Conservation (phyloP, 2,329 filamentous ascomycete species). For the Paracorniculantispora psalliotae region DNA sequence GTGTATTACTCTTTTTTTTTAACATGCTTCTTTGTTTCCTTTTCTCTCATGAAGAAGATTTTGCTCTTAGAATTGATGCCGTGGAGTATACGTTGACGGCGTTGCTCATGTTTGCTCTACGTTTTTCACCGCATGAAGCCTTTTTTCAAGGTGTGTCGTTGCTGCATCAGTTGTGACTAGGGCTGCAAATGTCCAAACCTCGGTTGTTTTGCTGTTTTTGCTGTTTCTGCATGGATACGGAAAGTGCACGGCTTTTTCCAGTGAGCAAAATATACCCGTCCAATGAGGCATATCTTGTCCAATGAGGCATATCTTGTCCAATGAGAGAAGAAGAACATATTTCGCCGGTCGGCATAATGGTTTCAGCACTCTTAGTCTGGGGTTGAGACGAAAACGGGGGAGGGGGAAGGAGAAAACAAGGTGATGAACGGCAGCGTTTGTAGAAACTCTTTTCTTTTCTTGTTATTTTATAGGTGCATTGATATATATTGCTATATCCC, state of each 20-base stretch:
- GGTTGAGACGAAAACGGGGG: too few species aligned
- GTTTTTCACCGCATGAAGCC: too few species aligned
- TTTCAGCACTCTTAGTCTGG: too few species aligned
- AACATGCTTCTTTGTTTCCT: slow-evolving; percentile 15
- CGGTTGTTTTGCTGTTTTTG: too few species aligned
- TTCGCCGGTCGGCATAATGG: too few species aligned
- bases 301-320: too few species aligned
- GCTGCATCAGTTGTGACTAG: background rate
- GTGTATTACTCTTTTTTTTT: slow-evolving; percentile 16
- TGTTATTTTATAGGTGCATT: background rate
- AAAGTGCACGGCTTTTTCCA: too few species aligned
- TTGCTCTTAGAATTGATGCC: background rate
- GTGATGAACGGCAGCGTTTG: background rate
- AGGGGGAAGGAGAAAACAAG: background rate
- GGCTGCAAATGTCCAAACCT: too few species aligned
- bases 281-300: too few species aligned
- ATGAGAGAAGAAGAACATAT: too few species aligned
- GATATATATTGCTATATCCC: background rate
- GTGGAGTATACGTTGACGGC: background rate
- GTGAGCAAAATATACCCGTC: background rate
- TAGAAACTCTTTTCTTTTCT: background rate
- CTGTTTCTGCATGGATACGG: background rate
- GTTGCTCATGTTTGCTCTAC: background rate
- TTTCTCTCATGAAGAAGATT: background rate
- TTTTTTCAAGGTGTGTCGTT: too few species aligned